Base-by-base conservation (phyloP, 148 eudicot genomes). In the Camellia sinensis region DNA sequence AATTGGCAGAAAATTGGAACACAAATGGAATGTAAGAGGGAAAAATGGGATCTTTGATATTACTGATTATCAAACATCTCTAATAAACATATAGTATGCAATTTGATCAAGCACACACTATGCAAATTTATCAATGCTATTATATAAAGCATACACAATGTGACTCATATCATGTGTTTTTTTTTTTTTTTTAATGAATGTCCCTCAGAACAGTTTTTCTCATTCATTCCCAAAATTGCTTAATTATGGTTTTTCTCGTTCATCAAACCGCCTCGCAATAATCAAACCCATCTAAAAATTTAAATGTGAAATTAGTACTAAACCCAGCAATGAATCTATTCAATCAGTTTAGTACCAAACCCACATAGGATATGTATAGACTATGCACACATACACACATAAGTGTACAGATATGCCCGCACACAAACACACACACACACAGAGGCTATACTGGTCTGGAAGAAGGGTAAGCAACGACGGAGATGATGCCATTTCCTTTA, bases 401-500 rank as follows among this genome's bases (percentile, higher is more conserved):
- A 56, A 0, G 19, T 3, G 41, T 22, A 50, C 17, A 53, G 7
- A 70, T 4, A 44, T 44, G 40, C 18, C 69, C 11, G 54, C 50
- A 46, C 3, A 2, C 6, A 59, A 15, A 6, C 19, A 12, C n/a
- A n/a, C n/a, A 67, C 52, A 73, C 13, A 71, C 73, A 71, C 50
- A 66, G 67, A 73, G 62, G 77, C 72, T 70, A n/a, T 63, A 92
- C 93, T 13, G 96, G 96, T 56, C 54, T 73, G 61, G 97, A 93
- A 78, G 93, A 90, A 86, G 92, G 97, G 82, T 91, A 88, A 75
- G 97, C 83, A 15, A 92, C 75, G 60, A 95, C 97, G 8, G 99
- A 92, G n/a, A 95, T 92, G 87, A 93, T 83, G 71, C 99, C 99
- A 82, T 93, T 95, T 78, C 94, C 99, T 40, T 46, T 5, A 70